Evolutionary conservation across 1,139 yeast genomes (phyloP), one percentile per base, ranked within the genome.

Genomic region (Lodderomyces parapsilosis): DNA sequence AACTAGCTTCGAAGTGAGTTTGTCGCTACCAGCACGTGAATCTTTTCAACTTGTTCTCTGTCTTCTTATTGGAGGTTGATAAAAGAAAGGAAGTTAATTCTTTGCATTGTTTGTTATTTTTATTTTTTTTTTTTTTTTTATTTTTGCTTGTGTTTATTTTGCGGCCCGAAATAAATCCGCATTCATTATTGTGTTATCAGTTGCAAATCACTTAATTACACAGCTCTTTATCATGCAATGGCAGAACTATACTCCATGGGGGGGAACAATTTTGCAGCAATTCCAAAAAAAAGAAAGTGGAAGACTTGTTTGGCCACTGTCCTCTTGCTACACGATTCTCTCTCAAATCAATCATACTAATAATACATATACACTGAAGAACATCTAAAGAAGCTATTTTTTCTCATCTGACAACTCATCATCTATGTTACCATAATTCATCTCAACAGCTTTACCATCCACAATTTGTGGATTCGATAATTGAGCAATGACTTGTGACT

Each of bases 401-500:
- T 63, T 59, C 28, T 54, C 58, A 25, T 52, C 55, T 32, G 53
- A 57, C 41, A 59, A 46, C 42, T 53, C 53, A 40, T 53, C 65
- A 39, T 66, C 71, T 14, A 64, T 60, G 36, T 46, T 39, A 19
- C 44, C 45, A 2, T 64, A 65, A 40, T 57, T 58, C 35, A 48
- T 49, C 13, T 58, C 51, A n/a, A 43, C 39, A 7, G 56, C 49
- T 48, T 56, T 54, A 4, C 71, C 75, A 39, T 68, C 71, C 35
- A 65, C 57, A 20, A 65, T 56, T 37, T 51, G 49, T n/a, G 48
- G 45, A 17, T 56, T 54, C 34, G 62, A 56, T 40, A 68, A 59
- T 48, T 67, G 73, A 5, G 73, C 72, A 24, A 60, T 59, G 10
- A 82, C 71, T 64, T 82, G 88, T 27, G 83, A 75, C 57, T 72